phyloP scores from a whole-genome alignment of 257 asterid genomes.

The Solanum dulcamara region DNA sequence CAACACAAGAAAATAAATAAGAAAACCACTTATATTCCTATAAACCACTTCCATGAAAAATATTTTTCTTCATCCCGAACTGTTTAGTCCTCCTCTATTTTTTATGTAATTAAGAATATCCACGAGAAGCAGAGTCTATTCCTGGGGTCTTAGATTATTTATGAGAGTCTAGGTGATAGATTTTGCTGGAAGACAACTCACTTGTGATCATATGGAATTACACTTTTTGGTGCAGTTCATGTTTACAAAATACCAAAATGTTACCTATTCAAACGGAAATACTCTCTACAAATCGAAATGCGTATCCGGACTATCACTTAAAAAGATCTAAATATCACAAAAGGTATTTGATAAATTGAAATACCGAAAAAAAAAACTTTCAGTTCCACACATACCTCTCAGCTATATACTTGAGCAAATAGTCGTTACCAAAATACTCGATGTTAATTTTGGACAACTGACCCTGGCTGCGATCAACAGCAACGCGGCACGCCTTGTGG shows the following conservation, averaged over 20 bases:
- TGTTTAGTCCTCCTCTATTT: background rate
- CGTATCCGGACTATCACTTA: background rate
- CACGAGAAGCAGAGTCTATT: background rate
- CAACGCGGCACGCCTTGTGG: slow-evolving; percentile 18
- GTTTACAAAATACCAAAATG: background rate
- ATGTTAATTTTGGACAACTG: slow-evolving; percentile 16
- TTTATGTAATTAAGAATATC: background rate
- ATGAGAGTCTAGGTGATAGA: background rate
- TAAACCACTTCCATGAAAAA: too few species aligned
- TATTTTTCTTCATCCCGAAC: background rate
- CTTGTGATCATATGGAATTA: background rate
- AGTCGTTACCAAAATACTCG: slow-evolving; percentile 1
- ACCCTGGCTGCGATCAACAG: slow-evolving; percentile 10
- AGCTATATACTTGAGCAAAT: slow-evolving; percentile 12
- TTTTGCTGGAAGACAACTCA: background rate
- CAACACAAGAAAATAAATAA: too few species aligned
- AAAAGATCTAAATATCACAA: background rate
- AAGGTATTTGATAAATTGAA: background rate
- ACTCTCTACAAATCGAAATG: background rate
- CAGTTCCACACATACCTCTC: slow-evolving; percentile 5
- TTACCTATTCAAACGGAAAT: background rate
- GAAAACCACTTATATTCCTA: background rate
- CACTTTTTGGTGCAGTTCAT: background rate
- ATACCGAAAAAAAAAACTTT: background rate
- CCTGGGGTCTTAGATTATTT: background rate